phyloP scores from a whole-genome alignment of 2,329 filamentous ascomycete genomes.

The Paracoccidioides brasiliensis region DNA sequence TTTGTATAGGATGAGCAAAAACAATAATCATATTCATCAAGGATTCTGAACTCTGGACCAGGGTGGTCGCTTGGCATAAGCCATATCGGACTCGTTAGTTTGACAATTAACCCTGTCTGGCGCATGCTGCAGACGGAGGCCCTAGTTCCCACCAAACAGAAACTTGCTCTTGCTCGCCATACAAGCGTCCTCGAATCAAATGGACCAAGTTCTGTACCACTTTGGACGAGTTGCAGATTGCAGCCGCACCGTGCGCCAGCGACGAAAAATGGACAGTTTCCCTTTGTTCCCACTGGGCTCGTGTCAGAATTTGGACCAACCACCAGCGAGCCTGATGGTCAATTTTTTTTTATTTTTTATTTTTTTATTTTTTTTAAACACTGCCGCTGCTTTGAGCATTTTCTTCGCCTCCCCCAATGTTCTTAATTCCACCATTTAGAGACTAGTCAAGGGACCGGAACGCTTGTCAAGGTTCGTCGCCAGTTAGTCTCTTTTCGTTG shows the following conservation, averaged over 20 bases:
- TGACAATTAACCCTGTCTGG: slow-evolving; percentile 2
- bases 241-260: slow-evolving; percentile 14
- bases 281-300: neutral
- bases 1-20: neutral
- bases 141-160: slow-evolving; percentile 1
- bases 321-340: neutral
- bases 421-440: neutral
- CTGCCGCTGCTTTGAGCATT: neutral
- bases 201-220: slow-evolving; percentile 2
- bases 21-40: neutral
- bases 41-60: slow-evolving; percentile 2
- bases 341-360: neutral
- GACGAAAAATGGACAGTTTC: slow-evolving; percentile 8
- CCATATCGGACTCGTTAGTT: neutral
- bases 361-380: too few species aligned
- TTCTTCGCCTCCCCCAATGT: neutral
- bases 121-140: neutral
- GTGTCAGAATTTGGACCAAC: slow-evolving; percentile 5
- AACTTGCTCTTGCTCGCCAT: neutral
- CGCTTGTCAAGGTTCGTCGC: slow-evolving; percentile 4
- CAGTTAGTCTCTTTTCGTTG: neutral
- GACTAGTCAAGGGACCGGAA: slow-evolving; percentile 3
- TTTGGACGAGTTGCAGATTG: slow-evolving; percentile 12
- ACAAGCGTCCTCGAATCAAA: slow-evolving; percentile 3
- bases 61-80: slow-evolving; percentile 1